A percentile compares a stretch with the other conserved stretches of the same genome.
phyloP scores from a whole-genome alignment of 2,329 filamentous ascomycete species.

The Ilyonectria robusta region DNA sequence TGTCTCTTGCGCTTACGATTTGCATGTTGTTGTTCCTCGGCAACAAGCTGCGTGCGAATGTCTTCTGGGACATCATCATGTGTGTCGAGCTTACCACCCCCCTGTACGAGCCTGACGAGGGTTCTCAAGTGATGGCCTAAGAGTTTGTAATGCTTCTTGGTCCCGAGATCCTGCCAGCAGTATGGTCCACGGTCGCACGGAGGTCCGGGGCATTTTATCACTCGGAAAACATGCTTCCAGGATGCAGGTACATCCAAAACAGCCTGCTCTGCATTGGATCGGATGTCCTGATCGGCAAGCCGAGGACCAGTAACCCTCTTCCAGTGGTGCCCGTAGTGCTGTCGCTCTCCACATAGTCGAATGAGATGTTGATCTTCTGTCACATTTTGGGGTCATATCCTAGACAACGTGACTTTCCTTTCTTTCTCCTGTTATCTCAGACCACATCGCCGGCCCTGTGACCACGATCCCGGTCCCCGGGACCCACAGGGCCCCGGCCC shows the following conservation, averaged over 20 bases:
- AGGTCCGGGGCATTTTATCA: background rate
- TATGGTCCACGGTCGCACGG: background rate
- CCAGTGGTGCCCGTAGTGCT: background rate
- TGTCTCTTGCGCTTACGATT: background rate
- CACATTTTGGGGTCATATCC: too few species aligned
- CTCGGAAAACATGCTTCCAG: background rate
- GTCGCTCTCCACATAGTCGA: background rate
- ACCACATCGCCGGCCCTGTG: too few species aligned
- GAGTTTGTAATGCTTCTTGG: background rate
- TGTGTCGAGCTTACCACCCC: background rate
- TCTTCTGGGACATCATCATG: background rate
- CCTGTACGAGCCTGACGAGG: background rate
- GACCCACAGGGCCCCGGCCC: too few species aligned
- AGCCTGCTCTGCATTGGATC: background rate
- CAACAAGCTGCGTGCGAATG: background rate
- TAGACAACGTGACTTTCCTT: too few species aligned
- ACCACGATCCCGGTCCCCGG: too few species aligned
- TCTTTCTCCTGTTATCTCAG: too few species aligned
- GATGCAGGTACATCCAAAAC: background rate
- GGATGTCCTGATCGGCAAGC: background rate
- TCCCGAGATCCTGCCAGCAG: background rate
- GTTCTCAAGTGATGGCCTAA: background rate
- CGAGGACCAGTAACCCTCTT: background rate
- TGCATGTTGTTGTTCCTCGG: background rate
- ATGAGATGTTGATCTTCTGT: background rate